These are phyloP conservation scores for Quercus robur DNA, from an alignment of 306 rosid species.

Conservation along the genomic window DNA sequence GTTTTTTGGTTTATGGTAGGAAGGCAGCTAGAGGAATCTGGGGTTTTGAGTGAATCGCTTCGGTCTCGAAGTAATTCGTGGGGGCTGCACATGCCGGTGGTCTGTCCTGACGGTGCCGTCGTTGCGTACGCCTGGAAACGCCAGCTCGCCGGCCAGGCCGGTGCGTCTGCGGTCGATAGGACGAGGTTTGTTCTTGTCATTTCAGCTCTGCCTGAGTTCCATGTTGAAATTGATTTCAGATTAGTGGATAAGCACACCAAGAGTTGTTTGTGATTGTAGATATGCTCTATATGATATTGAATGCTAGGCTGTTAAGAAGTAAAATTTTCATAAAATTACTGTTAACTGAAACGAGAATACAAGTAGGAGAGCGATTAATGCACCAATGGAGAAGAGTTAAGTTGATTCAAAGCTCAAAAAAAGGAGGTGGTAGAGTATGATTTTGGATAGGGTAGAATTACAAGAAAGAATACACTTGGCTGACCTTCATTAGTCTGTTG, in stretches of 20 bases:
- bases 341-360: no score
- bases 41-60: slow-evolving; percentile 75
- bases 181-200: slow-evolving; percentile 51
- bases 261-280: no score
- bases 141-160: slow-evolving; percentile 92
- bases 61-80: slow-evolving; percentile 80
- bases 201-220: neutral
- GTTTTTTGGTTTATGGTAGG: slow-evolving; percentile 38
- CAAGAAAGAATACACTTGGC: no score
- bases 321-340: no score
- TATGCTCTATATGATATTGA: neutral
- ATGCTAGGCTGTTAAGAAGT: no score
- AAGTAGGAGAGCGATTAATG: no score
- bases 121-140: slow-evolving; percentile 98
- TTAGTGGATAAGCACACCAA: no score
- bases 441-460: no score
- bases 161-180: slow-evolving; percentile 88
- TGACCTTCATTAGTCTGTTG: no score
- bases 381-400: no score
- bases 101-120: slow-evolving; percentile 91
- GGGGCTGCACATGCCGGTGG: slow-evolving; percentile 94
- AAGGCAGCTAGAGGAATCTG: slow-evolving; percentile 81
- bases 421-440: no score
- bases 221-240: neutral
- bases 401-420: no score